These are phyloP conservation scores for Backusella luteola DNA, from an alignment of 192 early-diverging fungal genomes.

Conservation along the genomic window DNA sequence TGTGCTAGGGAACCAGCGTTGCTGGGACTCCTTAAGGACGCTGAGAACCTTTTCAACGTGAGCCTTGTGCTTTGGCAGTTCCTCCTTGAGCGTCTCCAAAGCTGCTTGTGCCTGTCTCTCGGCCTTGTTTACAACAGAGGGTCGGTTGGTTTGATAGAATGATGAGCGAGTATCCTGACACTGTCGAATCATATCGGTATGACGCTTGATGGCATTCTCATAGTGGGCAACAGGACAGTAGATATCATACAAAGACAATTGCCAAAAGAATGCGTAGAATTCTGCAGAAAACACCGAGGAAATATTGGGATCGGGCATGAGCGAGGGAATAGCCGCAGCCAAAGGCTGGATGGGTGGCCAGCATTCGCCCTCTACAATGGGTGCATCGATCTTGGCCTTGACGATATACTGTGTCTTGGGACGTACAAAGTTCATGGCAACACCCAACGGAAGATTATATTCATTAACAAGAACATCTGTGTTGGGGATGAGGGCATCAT, in stretches of 20 bases:
- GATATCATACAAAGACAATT: conserved; percentile 73
- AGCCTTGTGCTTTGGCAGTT: conserved; percentile 22
- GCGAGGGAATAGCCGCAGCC: neutral
- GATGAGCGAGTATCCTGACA: conserved; percentile 22
- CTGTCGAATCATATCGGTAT: conserved; percentile 36
- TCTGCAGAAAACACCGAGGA: conserved; percentile 34
- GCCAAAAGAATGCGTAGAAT: conserved; percentile 84
- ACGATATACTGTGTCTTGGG: conserved; percentile 33
- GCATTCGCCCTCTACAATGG: neutral
- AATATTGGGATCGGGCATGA: neutral
- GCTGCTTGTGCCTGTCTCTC: conserved; percentile 29
- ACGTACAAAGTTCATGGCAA: conserved; percentile 64
- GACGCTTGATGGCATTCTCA: conserved; percentile 51
- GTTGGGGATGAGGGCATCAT: conserved; percentile 45
- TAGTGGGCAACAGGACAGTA: conserved; percentile 64
- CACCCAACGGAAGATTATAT: conserved; percentile 61
- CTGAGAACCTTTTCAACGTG: conserved; percentile 24
- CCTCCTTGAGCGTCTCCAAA: conserved; percentile 20
- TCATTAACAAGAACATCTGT: conserved; percentile 45
- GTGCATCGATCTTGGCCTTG: neutral
- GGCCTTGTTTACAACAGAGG: conserved; percentile 14
- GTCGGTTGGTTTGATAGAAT: conserved; percentile 14
- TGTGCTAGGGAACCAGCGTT: conserved; percentile 26
- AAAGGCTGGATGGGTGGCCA: neutral
- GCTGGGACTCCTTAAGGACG: conserved; percentile 16